Evolutionary conservation across 2,329 filamentous ascomycete genomes (phyloP).

Genomic region (Fusarium piperis): DNA sequence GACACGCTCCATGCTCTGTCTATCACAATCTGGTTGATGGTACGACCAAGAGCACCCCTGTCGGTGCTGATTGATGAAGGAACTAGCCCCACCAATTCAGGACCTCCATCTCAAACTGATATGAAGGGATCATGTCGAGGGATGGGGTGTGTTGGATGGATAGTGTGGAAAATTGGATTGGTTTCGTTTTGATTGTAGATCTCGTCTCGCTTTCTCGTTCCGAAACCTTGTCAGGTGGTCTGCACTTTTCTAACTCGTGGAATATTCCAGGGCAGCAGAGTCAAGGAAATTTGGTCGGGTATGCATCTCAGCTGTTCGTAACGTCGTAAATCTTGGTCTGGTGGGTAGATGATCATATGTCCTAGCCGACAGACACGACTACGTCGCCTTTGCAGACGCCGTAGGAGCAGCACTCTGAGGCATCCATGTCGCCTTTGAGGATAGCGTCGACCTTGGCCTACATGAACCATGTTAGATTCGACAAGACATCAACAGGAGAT

Average conservation of each 20-base stretch:
- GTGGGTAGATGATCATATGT: neutral
- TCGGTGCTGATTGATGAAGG: neutral
- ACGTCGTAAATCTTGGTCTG: slow-evolving; percentile 28
- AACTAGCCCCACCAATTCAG: neutral
- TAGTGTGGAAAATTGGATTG: neutral
- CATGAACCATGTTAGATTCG: slow-evolving; percentile 7
- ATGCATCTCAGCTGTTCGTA: slow-evolving; percentile 24
- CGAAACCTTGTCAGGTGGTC: neutral
- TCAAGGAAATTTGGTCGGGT: neutral
- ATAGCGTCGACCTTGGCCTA: slow-evolving; percentile 54
- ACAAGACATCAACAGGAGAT: neutral
- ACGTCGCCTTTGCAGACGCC: slow-evolving; percentile 62
- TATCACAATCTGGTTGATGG: neutral
- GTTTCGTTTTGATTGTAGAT: neutral
- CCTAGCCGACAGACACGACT: slow-evolving; percentile 56
- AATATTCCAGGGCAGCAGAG: neutral
- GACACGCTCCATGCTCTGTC: neutral
- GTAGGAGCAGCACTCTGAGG: slow-evolving; percentile 65
- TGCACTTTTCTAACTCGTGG: neutral
- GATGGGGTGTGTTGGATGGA: neutral
- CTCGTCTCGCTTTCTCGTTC: neutral
- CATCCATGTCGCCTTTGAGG: slow-evolving; percentile 56
- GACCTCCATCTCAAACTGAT: neutral
- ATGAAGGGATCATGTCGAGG: neutral
- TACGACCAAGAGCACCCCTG: neutral